Evolutionary conservation across 1,139 yeast genomes (phyloP), one percentile per base, ranked within the genome.

Genomic region (Zygosaccharomyces pseudobailii): DNA sequence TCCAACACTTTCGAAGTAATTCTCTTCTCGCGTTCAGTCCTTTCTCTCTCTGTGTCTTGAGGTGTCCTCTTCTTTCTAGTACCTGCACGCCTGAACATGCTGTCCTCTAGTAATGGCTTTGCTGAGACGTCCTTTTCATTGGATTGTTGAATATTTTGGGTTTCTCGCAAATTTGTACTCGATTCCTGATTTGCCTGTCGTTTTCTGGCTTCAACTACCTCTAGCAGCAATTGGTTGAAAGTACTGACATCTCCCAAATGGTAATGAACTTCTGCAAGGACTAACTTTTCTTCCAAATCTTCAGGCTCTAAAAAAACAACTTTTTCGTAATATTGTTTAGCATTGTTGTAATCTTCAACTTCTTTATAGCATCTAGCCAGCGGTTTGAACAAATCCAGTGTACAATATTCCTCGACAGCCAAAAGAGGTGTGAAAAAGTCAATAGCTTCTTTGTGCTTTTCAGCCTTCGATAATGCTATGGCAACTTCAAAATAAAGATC

Each of bases 401-500:
- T 71, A 47, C 72, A 67, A 45, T 71, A 73, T 27, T 76, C 83
- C 25, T 74, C 76, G n/a, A 74, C 65, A 32, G 73, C 66, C 5
- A 79, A 66, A 10, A 87, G 71, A 20, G 81, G 81, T 0, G 73
- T 62, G 47, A 84, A 79, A 55, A 80, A 83, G 34, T 75, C 76
- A 27, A 88, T 71, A 0, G 97, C 97, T 43, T 84, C 90, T 30
- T 77, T 76, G 58, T 77, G 85, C 43, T 78, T 70, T 3, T 88
- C 90, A 43, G 79, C 78, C 20, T 79, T 80, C 51, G 84, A 87
- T 37, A 89, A 69, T 5, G 82, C 81, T 43, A 76, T 75, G 3
- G 95, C 97, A 1, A 92, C 92, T 36, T 84, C 89, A 56, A 76
- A 73, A 57, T 76, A 84, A 46, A 90, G 71, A 68, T 92, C 98